Evolutionary conservation across 176 grass and related monocot species (phyloP), one percentile per base, ranked within the genome.

Genomic region (Cenchrus purpureus): DNA sequence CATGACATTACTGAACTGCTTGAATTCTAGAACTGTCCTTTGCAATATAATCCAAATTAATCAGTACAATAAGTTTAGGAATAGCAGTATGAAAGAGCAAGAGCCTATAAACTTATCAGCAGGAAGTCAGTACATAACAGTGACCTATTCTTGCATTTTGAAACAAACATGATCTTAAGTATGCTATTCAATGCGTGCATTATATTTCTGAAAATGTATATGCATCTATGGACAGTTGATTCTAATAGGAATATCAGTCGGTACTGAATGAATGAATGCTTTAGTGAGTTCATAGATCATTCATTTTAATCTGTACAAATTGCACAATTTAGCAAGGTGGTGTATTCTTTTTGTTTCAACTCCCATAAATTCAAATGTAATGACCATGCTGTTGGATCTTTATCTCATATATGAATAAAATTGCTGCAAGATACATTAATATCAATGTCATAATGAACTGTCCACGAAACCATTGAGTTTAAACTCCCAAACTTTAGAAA

Each of bases 391-490:
- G 65, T 22, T 6, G 12, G 5, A 74, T 17, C 8, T 34, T 74
- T 17, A 6, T 34, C 6, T 8, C 48, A 37, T 20, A 58, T 8
- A 17, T 57, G 29, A 40, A 59, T 4, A 31, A 44, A 4, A 34
- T 13, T 72, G 0, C 40, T 20, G 8, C 14, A 17, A 73, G 15
- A 12, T 51, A 29, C 58, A 29, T 54, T 63, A 4, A 45, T 43
- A n/a, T 43, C 4, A 50, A 49, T 68, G 17, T 42, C 61, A 60
- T 14, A 52, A 12, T 59, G 68, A 78, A 55, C 43, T 9, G 22
- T 82, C 12, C 86, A 32, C 60, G 42, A 44, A 52, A 34, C 51
- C 43, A 62, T 15, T 58, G 52, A 53, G 61, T 37, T 77, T 34
- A n/a, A 57, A 20, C 3, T 68, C 11, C 19, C 13, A 57, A 28